Evolutionary conservation across 2,329 filamentous ascomycete genomes (phyloP).

Genomic region (Cladophialophora immunda): DNA sequence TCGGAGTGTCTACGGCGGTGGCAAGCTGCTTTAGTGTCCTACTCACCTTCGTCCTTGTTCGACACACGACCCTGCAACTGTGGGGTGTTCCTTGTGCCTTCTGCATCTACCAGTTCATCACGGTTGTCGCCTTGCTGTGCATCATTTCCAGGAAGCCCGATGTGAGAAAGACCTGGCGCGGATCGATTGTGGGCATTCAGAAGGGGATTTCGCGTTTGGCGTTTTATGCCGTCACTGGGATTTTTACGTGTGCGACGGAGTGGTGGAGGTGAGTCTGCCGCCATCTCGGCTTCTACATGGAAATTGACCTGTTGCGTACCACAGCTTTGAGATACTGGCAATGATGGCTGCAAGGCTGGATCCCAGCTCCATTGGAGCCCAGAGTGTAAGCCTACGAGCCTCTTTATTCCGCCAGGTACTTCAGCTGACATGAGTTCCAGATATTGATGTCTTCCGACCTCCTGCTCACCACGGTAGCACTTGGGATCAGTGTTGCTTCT

Average conservation of each 20-base stretch:
- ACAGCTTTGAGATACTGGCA: conserved; percentile 32
- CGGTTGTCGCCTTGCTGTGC: conserved; percentile 11
- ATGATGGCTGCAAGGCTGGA: conserved; percentile 33
- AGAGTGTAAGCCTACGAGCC: conserved; percentile 24
- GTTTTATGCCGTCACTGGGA: conserved; percentile 30
- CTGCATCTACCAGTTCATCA: conserved; percentile 26
- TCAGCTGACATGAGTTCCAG: conserved; percentile 9
- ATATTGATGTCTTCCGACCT: conserved; percentile 35
- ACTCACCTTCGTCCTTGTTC: conserved; percentile 24
- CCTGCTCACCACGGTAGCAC: conserved; percentile 29
- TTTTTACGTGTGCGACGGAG: conserved; percentile 34
- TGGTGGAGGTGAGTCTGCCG: conserved; percentile 31
- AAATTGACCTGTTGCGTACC: neutral
- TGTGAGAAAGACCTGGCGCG: conserved; percentile 20
- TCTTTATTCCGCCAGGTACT: neutral
- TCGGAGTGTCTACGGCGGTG: conserved; percentile 11
- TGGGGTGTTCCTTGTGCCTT: conserved; percentile 26
- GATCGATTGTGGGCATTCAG: conserved; percentile 1
- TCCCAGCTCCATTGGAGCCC: conserved; percentile 25
- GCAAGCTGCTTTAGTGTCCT: conserved; percentile 20
- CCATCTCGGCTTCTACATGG: neutral
- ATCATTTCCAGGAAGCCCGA: conserved; percentile 12
- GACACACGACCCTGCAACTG: conserved; percentile 10
- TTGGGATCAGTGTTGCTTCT: conserved; percentile 26
- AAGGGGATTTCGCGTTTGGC: conserved; percentile 14